A percentile compares a stretch with the other conserved stretches of the same genome.
These are phyloP conservation scores for Pythium dissimile DNA, from an alignment of 352 stramenopile species.

Conservation along the genomic window DNA sequence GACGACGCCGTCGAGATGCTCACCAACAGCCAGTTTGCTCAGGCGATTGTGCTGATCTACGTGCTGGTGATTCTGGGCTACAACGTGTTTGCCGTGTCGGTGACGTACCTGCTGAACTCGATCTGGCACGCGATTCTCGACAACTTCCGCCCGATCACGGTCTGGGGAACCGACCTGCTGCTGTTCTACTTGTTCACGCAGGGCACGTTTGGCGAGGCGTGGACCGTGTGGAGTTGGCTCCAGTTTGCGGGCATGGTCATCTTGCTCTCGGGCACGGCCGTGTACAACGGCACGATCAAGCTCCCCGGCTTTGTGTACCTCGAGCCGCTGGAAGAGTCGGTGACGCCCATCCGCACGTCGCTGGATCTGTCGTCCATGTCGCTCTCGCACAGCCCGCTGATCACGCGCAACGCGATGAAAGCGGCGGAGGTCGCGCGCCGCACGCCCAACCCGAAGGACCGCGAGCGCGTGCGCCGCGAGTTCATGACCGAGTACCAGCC, in stretches of 20 bases:
- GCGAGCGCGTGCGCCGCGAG: constrained; percentile 75
- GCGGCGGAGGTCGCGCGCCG: constrained; percentile 73
- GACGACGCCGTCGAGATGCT: constrained; percentile 80
- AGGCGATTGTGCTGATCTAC: constrained; percentile 81
- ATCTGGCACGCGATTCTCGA: constrained; percentile 98
- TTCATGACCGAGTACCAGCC: constrained; percentile 89
- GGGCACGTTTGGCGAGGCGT: constrained; percentile 91
- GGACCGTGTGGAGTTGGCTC: constrained; percentile 93
- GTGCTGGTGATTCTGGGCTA: constrained; percentile 94
- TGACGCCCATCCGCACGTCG: constrained; percentile 69
- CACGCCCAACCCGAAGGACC: constrained; percentile 76
- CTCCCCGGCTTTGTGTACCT: constrained; percentile 77
- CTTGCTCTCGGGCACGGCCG: constrained; percentile 92
- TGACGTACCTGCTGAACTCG: constrained; percentile 95
- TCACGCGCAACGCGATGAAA: constrained; percentile 82
- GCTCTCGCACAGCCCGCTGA: constrained; percentile 70
- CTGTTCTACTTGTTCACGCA: constrained; percentile 95
- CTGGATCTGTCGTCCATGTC: constrained; percentile 46
- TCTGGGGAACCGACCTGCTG: constrained; percentile 94
- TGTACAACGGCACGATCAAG: constrained; percentile 94
- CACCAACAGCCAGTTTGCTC: constrained; percentile 53
- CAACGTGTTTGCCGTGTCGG: constrained; percentile 96
- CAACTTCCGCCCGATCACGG: constrained; percentile 96
- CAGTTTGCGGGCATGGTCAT: constrained; percentile 93
- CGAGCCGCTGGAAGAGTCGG: constrained; percentile 56